Evolutionary conservation across 495 filamentous ascomycete species (phyloP).

Genomic region (Annulohypoxylon moriforme): DNA sequence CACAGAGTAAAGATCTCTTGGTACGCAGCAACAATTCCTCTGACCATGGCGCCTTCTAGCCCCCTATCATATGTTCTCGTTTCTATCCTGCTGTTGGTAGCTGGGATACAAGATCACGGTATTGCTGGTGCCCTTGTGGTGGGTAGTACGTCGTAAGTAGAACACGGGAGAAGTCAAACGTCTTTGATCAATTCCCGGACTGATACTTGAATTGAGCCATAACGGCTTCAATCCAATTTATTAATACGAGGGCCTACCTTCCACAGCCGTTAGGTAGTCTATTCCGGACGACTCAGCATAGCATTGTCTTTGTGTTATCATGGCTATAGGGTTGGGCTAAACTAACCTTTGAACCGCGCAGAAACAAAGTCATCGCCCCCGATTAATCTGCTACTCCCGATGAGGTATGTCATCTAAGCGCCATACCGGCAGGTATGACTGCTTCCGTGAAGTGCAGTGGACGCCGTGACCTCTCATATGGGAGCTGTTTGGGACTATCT

Average conservation of each 20-base stretch:
- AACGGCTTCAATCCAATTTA: too few species aligned
- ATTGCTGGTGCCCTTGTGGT: slow-evolving; percentile 50
- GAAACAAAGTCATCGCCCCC: slow-evolving; percentile 40
- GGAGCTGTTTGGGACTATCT: slow-evolving; percentile 76
- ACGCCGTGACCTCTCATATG: slow-evolving; percentile 63
- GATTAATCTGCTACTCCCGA: slow-evolving; percentile 43
- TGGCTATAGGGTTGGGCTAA: not conserved
- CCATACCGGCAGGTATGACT: slow-evolving; percentile 53
- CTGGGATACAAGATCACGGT: too few species aligned
- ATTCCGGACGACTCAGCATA: too few species aligned
- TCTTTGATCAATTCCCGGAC: too few species aligned
- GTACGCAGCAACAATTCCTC: slow-evolving; percentile 12
- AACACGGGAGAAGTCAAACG: too few species aligned
- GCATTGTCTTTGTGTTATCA: not conserved
- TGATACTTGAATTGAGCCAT: too few species aligned
- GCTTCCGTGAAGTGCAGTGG: slow-evolving; percentile 51
- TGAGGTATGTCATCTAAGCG: slow-evolving; percentile 60
- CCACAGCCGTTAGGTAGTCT: too few species aligned
- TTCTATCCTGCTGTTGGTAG: too few species aligned
- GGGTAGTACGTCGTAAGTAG: slow-evolving; percentile 48
- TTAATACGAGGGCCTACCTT: too few species aligned
- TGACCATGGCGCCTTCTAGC: too few species aligned
- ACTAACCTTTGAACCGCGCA: slow-evolving; percentile 5
- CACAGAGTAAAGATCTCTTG: slow-evolving; percentile 25
- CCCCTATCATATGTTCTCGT: too few species aligned